Evolutionary conservation across 805 yeast species (phyloP), one percentile per base, ranked within the genome.

Genomic region (Starmerella potacharoeniae): DNA sequence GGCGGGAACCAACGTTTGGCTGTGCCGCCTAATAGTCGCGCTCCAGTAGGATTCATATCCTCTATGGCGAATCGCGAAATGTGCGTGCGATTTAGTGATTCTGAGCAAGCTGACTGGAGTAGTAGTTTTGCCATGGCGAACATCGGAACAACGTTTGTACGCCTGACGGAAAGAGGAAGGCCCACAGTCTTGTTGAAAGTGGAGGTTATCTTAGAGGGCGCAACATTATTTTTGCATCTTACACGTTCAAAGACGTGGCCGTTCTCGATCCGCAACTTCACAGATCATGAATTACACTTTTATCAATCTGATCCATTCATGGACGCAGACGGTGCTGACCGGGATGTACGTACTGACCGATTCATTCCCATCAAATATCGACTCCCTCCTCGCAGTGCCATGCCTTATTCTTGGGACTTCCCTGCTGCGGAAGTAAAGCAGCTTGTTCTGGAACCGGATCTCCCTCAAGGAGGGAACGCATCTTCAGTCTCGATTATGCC

Each of bases 341-440:
- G 44, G 2, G 37, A 31, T 2, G 36, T 30, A n/a, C 44, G 50
- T 8, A 75, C 73, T 3, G 75, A 71, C 31, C 81, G 77, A 49
- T 90, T 84, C 69, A 82, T 80, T 58, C 96, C 97, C 0, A 75
- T 88, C 10, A 81, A 76, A 64, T 93, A 91, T 67, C 77, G 80
- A 47, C 76, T 95, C 11, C 97, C 97, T 0, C 81, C 95, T 1
- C 81, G 80, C 64, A 86, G 96, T 69, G 95, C 88, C 2, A 93
- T 93, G 97, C 96, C 97, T 0, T 93, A 93, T 68, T 87, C 98
- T 0, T 93, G 96, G 90, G 98, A 93, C 67, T 93, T 79, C 69
- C 98, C 98, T 0, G 88, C 95, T 52, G 97, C 96, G 0, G 72
- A 79, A 9, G 77, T 83, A 47, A 90, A 89, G 67, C 96, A 90